A percentile compares a stretch with the other conserved stretches of the same genome.
Evolutionary conservation across 225 moss, liverwort and hornwort genomes (phyloP).

Genomic region (Anthoceros angustus): DNA sequence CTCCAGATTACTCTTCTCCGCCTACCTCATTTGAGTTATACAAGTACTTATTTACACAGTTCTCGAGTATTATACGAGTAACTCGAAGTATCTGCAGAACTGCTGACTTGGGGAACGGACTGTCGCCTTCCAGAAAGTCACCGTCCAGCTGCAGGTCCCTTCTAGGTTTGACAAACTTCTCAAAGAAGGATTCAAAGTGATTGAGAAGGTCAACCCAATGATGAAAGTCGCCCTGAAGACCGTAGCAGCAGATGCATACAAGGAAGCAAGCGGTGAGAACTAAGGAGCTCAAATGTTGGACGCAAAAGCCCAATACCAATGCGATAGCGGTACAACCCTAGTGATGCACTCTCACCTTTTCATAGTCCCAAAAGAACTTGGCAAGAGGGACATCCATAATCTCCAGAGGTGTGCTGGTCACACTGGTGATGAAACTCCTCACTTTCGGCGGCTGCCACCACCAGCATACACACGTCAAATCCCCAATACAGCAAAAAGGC

Average conservation of each 20-base stretch:
- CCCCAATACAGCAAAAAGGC: neutral
- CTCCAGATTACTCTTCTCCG: neutral
- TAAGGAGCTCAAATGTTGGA: neutral
- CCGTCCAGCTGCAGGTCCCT: constrained; percentile 90
- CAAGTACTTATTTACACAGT: constrained; percentile 72
- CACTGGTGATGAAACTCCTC: constrained; percentile 61
- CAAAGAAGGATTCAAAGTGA: constrained; percentile 88
- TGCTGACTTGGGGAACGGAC: constrained; percentile 63
- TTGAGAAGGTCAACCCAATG: constrained; percentile 96
- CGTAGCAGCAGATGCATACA: neutral
- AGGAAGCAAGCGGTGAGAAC: neutral
- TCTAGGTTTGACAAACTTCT: constrained; percentile 73
- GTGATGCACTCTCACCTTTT: constrained; percentile 33
- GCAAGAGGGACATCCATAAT: constrained; percentile 50
- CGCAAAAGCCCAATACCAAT: neutral
- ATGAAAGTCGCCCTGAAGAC: constrained; percentile 73
- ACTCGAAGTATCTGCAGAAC: constrained; percentile 91
- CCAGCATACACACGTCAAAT: constrained; percentile 9
- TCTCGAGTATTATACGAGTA: constrained; percentile 84
- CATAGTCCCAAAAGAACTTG: constrained; percentile 86
- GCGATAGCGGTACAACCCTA: neutral
- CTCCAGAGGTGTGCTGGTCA: constrained; percentile 58
- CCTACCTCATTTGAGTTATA: constrained; percentile 92
- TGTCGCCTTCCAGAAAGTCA: constrained; percentile 50
- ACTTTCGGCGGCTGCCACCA: constrained; percentile 63